Evolutionary conservation across 2,329 filamentous ascomycete genomes (phyloP), one percentile per base, ranked within the genome.

Genomic region (Ophiostoma sp.): DNA sequence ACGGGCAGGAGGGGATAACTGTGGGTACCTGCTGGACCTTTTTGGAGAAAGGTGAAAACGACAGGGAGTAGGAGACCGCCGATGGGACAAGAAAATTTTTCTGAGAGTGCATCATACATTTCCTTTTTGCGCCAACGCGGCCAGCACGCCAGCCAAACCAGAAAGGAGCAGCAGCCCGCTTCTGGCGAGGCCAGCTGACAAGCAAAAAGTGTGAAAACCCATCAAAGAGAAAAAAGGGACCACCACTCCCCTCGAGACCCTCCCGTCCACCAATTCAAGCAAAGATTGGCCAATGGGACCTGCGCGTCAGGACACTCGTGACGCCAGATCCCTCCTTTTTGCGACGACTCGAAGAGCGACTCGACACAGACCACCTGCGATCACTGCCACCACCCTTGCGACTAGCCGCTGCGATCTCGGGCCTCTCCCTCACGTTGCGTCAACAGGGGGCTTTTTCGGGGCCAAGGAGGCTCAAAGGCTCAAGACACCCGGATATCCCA

Each of bases 161-260:
- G 42, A 15, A 15, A 48, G 42, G 42, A 48, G 42, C 42, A 48
- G 42, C 42, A 48, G 17, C 33, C 31, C 31, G 33, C 59, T 63
- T 63, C 59, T 63, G 31, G 31, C 45, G 28, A 66, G 64, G 52
- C 71, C 74, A 75, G 70, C 70, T 74, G 75, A 76, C 74, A 28
- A 42, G 39, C 33, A 70, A 61, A 70, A 70, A 57, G 33, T 8
- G n/a, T 42, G n/a, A 45, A 64, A 25, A 31, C 45, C 25, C 22
- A 28, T 2, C 6, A 55, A 55, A 12, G 2, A 22, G 61, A 42
- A 66, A 45, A 42, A 28, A 25, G 36, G 36, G 22, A 45, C 61
- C 22, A 45, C 61, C n/a, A 66, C 57, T 42, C 59, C 61, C 22
- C 61, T 19, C 31, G 19, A 19, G 15, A 7, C 5, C 50, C 50